These are phyloP conservation scores for Pythium phragmitis DNA, from an alignment of 352 stramenopile genomes.

Conservation along the genomic window DNA sequence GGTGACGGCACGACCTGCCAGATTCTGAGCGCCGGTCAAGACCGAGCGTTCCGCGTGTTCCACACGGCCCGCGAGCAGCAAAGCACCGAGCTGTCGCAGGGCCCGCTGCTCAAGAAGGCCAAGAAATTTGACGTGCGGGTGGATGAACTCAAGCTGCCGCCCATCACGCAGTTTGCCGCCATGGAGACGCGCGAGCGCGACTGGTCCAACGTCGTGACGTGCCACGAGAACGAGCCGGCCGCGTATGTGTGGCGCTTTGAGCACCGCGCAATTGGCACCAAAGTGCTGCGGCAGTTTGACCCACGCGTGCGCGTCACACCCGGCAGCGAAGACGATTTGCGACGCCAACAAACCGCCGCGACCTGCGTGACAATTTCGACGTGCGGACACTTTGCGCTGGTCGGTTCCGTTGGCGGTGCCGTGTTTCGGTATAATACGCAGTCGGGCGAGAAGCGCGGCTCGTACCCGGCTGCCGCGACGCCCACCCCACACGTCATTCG, in stretches of 20 bases:
- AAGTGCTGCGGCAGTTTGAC: slow-evolving; percentile 90
- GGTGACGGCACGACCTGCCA: slow-evolving; percentile 85
- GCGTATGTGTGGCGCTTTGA: slow-evolving; percentile 96
- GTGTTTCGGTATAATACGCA: slow-evolving; percentile 97
- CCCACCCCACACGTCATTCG: slow-evolving; percentile 64
- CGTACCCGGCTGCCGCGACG: slow-evolving; percentile 84
- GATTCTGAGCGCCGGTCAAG: slow-evolving; percentile 89
- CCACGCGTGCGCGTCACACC: slow-evolving; percentile 57
- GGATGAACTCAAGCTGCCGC: slow-evolving; percentile 90
- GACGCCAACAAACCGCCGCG: slow-evolving; percentile 64
- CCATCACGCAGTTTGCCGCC: slow-evolving; percentile 89
- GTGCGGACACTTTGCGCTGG: slow-evolving; percentile 95
- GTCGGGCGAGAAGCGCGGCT: slow-evolving; percentile 89
- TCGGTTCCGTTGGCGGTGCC: slow-evolving; percentile 89
- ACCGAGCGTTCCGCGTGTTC: slow-evolving; percentile 91
- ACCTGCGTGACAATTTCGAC: slow-evolving; percentile 76
- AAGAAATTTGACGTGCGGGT: slow-evolving; percentile 83
- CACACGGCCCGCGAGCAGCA: slow-evolving; percentile 90
- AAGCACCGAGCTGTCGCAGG: slow-evolving; percentile 89
- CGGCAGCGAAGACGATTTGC: slow-evolving; percentile 58
- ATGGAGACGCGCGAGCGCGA: slow-evolving; percentile 88
- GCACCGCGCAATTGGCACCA: slow-evolving; percentile 90
- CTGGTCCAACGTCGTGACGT: slow-evolving; percentile 95
- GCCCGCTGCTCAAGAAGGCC: slow-evolving; percentile 90
- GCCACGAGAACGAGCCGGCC: slow-evolving; percentile 90